A percentile compares a stretch with the other conserved stretches of the same genome.
Evolutionary conservation across 305 asterid species (phyloP).

Genomic region (Fraxinus albicans): DNA sequence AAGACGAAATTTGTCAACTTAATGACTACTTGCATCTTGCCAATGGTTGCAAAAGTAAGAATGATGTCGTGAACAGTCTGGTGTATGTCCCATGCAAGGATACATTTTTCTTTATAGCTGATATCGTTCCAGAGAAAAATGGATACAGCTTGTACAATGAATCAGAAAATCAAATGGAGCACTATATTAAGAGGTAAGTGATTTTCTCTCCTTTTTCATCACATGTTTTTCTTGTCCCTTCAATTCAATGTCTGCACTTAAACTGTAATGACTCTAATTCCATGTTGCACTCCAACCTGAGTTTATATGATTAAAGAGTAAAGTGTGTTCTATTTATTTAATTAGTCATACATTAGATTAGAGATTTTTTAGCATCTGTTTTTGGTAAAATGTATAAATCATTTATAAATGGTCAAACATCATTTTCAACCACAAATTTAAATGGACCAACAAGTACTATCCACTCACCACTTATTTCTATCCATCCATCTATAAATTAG

Average conservation of each 20-base stretch:
- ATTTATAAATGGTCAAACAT: no score
- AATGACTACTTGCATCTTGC: slow-evolving; percentile 61
- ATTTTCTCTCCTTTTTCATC: slow-evolving; percentile 9
- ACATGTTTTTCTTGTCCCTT: slow-evolving; percentile 17
- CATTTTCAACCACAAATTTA: background rate
- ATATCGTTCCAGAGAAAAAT: slow-evolving; percentile 44
- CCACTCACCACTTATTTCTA: background rate
- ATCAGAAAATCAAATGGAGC: slow-evolving; percentile 57
- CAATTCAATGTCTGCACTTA: background rate
- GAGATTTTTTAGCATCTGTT: background rate
- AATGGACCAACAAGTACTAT: background rate
- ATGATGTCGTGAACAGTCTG: slow-evolving; percentile 76
- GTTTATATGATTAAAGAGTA: background rate
- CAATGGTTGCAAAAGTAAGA: slow-evolving; percentile 52
- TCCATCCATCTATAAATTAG: no score
- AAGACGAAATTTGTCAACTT: slow-evolving; percentile 36
- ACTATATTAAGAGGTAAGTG: slow-evolving; percentile 67
- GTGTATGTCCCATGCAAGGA: slow-evolving; percentile 79
- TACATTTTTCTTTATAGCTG: slow-evolving; percentile 75
- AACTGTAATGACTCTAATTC: slow-evolving; percentile 4
- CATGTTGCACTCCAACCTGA: slow-evolving; percentile 17
- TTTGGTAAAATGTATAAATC: background rate
- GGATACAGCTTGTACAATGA: slow-evolving; percentile 53
- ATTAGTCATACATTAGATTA: background rate
- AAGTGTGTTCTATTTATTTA: background rate